Evolutionary conservation across 352 stramenopile species (phyloP).

Genomic region (Phytophthora chlamydospora): DNA sequence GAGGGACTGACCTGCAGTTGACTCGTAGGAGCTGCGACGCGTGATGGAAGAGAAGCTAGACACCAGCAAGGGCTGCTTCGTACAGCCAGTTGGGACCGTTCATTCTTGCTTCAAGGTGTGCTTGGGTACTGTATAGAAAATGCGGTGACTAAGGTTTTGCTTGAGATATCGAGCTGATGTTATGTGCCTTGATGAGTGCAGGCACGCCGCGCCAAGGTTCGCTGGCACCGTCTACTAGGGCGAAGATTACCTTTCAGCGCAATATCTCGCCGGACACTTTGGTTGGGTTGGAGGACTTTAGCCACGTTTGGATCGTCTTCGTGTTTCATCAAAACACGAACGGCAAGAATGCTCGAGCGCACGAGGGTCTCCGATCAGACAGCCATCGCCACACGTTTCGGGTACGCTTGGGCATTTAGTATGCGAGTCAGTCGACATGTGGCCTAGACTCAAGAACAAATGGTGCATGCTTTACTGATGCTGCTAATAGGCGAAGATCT

Average conservation of each 20-base stretch:
- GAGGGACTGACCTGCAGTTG: background rate
- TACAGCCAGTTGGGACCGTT: conserved; percentile 79
- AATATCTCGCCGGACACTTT: conserved; percentile 82
- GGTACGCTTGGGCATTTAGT: conserved; percentile 6
- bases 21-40: conserved; percentile 61
- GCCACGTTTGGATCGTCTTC: conserved; percentile 91
- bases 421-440: background rate
- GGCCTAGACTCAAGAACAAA: background rate
- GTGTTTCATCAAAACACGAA: conserved; percentile 93
- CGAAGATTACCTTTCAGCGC: conserved; percentile 78
- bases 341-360: conserved; percentile 73
- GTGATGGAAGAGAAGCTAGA: conserved; percentile 83
- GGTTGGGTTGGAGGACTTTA: conserved; percentile 75
- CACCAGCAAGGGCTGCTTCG: conserved; percentile 73
- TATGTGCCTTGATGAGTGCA: conserved; percentile 16
- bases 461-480: background rate
- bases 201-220: conserved; percentile 86
- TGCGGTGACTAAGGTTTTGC: background rate
- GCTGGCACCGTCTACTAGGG: conserved; percentile 73
- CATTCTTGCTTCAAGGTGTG: conserved; percentile 83
- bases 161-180: background rate
- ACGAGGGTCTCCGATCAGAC: conserved; percentile 66
- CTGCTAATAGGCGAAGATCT: conserved; percentile 65
- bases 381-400: conserved; percentile 79
- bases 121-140: conserved; percentile 35